Conservation (phyloP, 2,329 filamentous ascomycete species). For the Teratosphaeria pseudoeucalypti region DNA sequence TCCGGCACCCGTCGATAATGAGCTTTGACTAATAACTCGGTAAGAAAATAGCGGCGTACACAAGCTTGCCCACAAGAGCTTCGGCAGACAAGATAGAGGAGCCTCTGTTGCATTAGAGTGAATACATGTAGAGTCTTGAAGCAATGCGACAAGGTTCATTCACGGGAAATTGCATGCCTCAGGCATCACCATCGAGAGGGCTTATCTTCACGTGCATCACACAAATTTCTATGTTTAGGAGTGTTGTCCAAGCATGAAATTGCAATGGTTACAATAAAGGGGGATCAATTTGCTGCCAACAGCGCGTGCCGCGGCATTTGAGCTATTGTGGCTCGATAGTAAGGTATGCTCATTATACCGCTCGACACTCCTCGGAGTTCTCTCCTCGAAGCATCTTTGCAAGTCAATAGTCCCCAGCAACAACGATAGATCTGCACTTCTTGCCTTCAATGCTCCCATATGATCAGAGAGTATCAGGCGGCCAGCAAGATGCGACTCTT, state of each 20-base stretch:
- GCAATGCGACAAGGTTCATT: not conserved
- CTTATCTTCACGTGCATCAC: not conserved
- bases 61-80: not conserved
- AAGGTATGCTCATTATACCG: not conserved
- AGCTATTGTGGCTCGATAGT: not conserved
- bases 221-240: not conserved
- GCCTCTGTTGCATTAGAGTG: not conserved
- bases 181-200: not conserved
- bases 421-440: no score
- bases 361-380: not conserved
- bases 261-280: not conserved
- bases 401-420: no score
- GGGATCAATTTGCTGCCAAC: not conserved
- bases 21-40: not conserved
- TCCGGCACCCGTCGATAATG: not conserved
- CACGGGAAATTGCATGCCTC: not conserved
- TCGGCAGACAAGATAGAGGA: not conserved
- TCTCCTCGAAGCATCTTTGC: not conserved
- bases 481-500: no score
- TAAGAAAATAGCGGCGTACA: not conserved
- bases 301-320: not conserved
- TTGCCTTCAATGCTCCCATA: not conserved
- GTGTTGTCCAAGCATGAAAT: not conserved
- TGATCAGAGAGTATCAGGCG: not conserved
- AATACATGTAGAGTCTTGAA: not conserved